These are phyloP conservation scores for Blastomyces gilchristii DNA, from an alignment of 2,329 filamentous ascomycete species.

Conservation along the genomic window DNA sequence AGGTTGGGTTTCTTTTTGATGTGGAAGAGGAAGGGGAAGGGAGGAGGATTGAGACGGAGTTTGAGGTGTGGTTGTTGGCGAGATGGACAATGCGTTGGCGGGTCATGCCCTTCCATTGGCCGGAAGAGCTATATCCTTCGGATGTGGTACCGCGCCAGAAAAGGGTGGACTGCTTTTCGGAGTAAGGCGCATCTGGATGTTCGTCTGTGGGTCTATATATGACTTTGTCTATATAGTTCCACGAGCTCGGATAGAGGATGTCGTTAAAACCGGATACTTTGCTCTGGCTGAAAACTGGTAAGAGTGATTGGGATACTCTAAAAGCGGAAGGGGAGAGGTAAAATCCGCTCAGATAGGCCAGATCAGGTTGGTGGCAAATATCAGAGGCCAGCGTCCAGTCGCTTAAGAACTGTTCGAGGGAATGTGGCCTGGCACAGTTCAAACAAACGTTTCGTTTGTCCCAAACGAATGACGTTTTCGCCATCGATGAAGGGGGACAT, in stretches of 20 bases:
- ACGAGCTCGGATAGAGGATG: constrained; percentile 59
- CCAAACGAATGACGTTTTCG: constrained; percentile 51
- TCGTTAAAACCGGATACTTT: constrained; percentile 65
- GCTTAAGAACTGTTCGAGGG: constrained; percentile 54
- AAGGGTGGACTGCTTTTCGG: constrained; percentile 52
- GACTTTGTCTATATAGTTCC: constrained; percentile 52
- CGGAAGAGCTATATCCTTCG: constrained; percentile 43
- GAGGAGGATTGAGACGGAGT: constrained; percentile 46
- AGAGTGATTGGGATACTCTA: constrained; percentile 52
- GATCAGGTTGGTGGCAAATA: constrained; percentile 66
- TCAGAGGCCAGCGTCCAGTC: constrained; percentile 57
- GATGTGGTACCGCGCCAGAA: constrained; percentile 67
- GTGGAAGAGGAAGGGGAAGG: constrained; percentile 31
- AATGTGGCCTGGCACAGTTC: constrained; percentile 53
- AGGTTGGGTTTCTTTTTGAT: constrained; percentile 21
- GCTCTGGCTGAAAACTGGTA: constrained; percentile 66
- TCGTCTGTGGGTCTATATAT: constrained; percentile 42
- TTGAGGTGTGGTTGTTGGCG: constrained; percentile 44
- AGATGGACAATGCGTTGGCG: constrained; percentile 64
- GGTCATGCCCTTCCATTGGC: constrained; percentile 56
- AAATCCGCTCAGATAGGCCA: constrained; percentile 63
- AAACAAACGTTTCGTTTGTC: constrained; percentile 55
- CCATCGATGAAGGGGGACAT: constrained; percentile 54
- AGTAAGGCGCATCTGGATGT: constrained; percentile 46
- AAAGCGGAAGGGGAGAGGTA: constrained; percentile 55